Evolutionary conservation across 1,139 yeast genomes (phyloP).

Genomic region (Kluyveromyces marxianus): DNA sequence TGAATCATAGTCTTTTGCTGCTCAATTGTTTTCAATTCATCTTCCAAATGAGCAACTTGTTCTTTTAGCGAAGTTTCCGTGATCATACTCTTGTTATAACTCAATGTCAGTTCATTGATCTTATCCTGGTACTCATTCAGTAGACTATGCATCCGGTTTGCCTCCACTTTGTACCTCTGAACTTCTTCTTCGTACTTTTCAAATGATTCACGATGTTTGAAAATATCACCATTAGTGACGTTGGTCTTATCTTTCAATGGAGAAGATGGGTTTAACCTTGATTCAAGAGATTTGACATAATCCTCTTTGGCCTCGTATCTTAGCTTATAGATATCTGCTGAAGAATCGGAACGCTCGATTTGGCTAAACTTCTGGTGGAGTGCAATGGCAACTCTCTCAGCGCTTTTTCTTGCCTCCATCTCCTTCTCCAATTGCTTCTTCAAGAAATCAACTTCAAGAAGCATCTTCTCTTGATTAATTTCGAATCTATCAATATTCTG

Average conservation of each 20-base stretch:
- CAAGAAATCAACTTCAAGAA: constrained; percentile 33
- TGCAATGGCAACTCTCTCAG: constrained; percentile 26
- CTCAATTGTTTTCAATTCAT: constrained; percentile 24
- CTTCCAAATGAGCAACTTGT: constrained; percentile 23
- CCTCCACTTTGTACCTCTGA: constrained; percentile 28
- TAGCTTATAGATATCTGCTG: constrained; percentile 29
- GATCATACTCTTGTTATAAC: constrained; percentile 19
- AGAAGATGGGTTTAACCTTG: constrained; percentile 31
- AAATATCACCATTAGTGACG: constrained; percentile 20
- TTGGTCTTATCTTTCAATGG: constrained; percentile 28
- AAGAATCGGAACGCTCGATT: constrained; percentile 25
- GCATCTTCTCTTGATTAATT: constrained; percentile 31
- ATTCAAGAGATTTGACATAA: constrained; percentile 39
- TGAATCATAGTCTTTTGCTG: constrained; percentile 24
- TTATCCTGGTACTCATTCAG: constrained; percentile 22
- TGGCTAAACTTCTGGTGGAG: constrained; percentile 26
- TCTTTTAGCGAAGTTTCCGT: constrained; percentile 25
- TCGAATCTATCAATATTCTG: constrained; percentile 20
- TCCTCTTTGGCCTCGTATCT: constrained; percentile 39
- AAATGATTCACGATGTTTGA: constrained; percentile 26
- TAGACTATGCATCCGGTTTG: constrained; percentile 41
- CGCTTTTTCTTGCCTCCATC: constrained; percentile 29
- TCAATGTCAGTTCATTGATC: constrained; percentile 18
- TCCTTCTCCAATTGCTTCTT: constrained; percentile 33
- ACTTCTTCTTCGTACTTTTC: constrained; percentile 41